Conservation (phyloP, 176 grass and related monocot genomes). For the Eragrostis curvula region DNA sequence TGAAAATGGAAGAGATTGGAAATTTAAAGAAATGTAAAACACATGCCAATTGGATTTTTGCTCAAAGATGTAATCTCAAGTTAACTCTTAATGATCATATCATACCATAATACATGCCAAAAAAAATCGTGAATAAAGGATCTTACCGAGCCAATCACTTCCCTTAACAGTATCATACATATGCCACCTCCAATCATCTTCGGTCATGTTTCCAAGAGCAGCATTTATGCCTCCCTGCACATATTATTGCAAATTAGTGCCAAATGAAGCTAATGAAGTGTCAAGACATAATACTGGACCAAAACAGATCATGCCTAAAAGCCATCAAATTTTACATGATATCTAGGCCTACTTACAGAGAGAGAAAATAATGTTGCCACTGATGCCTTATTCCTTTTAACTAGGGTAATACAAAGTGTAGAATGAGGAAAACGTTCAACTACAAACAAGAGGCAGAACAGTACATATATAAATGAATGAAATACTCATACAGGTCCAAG, state of each 20-base stretch:
- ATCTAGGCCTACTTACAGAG: background rate
- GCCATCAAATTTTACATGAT: background rate
- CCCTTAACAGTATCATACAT: conserved; percentile 99
- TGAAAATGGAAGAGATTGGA: conserved; percentile 38
- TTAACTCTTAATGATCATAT: conserved; percentile 9
- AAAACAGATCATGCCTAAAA: background rate
- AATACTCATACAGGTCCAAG: background rate
- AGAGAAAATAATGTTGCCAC: background rate
- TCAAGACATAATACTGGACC: background rate
- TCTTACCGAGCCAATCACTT: conserved; percentile 93
- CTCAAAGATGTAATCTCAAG: background rate
- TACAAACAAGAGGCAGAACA: background rate
- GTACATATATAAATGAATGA: background rate
- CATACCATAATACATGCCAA: background rate
- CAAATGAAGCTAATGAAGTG: conserved; percentile 8
- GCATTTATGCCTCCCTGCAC: conserved; percentile 95
- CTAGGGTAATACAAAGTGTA: background rate
- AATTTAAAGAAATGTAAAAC: conserved; percentile 1
- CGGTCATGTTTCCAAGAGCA: conserved; percentile 93
- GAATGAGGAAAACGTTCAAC: background rate
- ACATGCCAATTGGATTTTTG: background rate
- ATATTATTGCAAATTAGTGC: conserved; percentile 7
- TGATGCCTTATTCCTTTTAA: background rate
- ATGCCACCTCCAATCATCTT: conserved; percentile 99
- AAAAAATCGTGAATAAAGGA: conserved; percentile 4